These are phyloP conservation scores for Penicillium verhagenii DNA, from an alignment of 495 filamentous ascomycete species.

Conservation along the genomic window DNA sequence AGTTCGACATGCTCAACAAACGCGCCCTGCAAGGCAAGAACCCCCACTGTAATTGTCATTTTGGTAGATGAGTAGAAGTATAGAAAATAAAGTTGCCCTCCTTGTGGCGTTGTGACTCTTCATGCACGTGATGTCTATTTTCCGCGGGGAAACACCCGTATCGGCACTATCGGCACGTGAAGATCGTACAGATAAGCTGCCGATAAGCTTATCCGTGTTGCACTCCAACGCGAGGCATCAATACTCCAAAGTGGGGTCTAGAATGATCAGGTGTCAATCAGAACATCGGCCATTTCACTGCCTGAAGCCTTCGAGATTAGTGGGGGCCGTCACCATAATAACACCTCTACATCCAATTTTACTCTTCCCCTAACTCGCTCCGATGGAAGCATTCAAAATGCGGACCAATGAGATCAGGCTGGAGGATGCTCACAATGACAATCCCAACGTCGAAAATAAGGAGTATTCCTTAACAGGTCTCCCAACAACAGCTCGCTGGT, in stretches of 20 bases:
- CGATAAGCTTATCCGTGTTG: constrained; percentile 6
- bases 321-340: not conserved
- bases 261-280: not conserved
- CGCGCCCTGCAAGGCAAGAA: constrained; percentile 90
- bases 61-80: constrained; percentile 12
- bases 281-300: not conserved
- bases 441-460: not conserved
- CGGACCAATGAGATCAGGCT: constrained; percentile 12
- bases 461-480: constrained; percentile 4
- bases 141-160: constrained; percentile 24
- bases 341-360: not conserved
- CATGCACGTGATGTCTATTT: constrained; percentile 25
- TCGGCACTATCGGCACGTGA: constrained; percentile 30
- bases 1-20: constrained; percentile 86
- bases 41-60: constrained; percentile 66
- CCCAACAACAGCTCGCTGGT: constrained; percentile 38
- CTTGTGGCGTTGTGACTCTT: constrained; percentile 22
- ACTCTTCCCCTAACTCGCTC: not conserved
- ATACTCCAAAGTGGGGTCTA: constrained; percentile 1
- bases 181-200: not conserved
- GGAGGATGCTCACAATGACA: constrained; percentile 6
- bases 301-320: not conserved
- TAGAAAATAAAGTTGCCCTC: not conserved
- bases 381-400: not conserved
- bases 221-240: not conserved